Evolutionary conservation across 257 asterid genomes (phyloP).

Genomic region (Solanum pennellii): DNA sequence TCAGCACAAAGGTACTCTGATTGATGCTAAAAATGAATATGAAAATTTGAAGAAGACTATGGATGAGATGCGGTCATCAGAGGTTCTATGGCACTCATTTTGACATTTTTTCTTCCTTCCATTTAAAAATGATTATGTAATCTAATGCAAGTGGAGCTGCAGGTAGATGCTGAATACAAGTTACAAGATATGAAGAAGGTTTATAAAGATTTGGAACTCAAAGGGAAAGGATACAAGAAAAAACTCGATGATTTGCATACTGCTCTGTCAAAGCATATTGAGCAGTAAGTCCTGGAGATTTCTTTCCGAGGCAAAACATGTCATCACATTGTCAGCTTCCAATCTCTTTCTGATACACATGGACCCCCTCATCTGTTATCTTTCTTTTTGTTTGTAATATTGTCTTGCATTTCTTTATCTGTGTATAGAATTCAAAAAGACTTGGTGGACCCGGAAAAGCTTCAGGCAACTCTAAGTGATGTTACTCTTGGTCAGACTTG

Average conservation of each 20-base stretch:
- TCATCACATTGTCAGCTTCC: background rate
- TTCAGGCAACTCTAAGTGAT: slow-evolving; percentile 56
- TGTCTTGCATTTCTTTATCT: background rate
- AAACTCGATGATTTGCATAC: slow-evolving; percentile 61
- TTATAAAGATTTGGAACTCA: slow-evolving; percentile 53
- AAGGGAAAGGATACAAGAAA: slow-evolving; percentile 75
- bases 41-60: slow-evolving; percentile 72
- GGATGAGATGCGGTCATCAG: slow-evolving; percentile 78
- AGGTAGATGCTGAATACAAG: slow-evolving; percentile 97
- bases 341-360: background rate
- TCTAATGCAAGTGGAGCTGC: slow-evolving; percentile 8
- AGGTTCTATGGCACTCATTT: slow-evolving; percentile 36
- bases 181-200: slow-evolving; percentile 77
- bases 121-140: background rate
- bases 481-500: slow-evolving; percentile 40
- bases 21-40: slow-evolving; percentile 61
- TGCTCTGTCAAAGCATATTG: slow-evolving; percentile 71
- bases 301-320: background rate
- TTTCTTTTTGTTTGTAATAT: background rate
- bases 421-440: slow-evolving; percentile 74
- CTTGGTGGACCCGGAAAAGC: slow-evolving; percentile 78
- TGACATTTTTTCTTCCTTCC: background rate
- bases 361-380: background rate
- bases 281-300: slow-evolving; percentile 53
- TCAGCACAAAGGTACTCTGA: slow-evolving; percentile 58